Base-by-base conservation (phyloP, 2,329 filamentous ascomycete genomes). In the Cordyceps tenuipes region DNA sequence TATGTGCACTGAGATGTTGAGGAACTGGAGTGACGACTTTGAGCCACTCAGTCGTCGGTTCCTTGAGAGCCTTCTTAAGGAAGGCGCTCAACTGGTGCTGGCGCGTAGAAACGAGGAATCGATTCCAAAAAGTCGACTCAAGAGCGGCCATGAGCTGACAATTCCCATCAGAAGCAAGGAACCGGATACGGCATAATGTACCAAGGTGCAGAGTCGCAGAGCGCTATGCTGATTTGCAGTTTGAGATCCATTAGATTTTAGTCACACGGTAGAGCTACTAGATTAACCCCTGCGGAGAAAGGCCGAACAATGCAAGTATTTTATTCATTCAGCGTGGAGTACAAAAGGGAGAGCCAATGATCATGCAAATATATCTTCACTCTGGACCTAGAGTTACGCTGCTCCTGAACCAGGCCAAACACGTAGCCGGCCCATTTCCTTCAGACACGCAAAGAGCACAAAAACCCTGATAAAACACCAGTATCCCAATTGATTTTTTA, bases 1-100 rank as follows among this genome's bases (percentile, higher is more conserved):
- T 0, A 68, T 87, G 60, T 76, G 84, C 3, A 77, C 77, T 2
- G 80, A 85, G 68, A 65, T 87, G 57, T 65, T 84, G 46, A 77
- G 76, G 65, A 75, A 73, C 49, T 72, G 74, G 19, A 71, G 41
- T 0, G 68, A 71, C 1, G 71, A 74, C 7, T 66, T 84, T 64
- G 69, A 76, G 1, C 64, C 73, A 1, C 67, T 71, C 62, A 73
- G 74, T 31, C 69, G 69, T 50, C 68, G 65, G 15, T 67, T 75
- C n/a, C 75, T 85, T 61, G 75, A 78, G 60, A 73, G 75, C 55
- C 67, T 85, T 44, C 66, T 86, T 48, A 76, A 71, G 58, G 74
- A 78, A 41, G 84, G 83, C 0, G 78, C 79, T 0, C 71, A 76
- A 65, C 64, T 79, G 34, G 69, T 82, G n/a, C 66, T 64, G 0